Conservation (phyloP, 441 rosid species). For the Lepidium campestre region DNA sequence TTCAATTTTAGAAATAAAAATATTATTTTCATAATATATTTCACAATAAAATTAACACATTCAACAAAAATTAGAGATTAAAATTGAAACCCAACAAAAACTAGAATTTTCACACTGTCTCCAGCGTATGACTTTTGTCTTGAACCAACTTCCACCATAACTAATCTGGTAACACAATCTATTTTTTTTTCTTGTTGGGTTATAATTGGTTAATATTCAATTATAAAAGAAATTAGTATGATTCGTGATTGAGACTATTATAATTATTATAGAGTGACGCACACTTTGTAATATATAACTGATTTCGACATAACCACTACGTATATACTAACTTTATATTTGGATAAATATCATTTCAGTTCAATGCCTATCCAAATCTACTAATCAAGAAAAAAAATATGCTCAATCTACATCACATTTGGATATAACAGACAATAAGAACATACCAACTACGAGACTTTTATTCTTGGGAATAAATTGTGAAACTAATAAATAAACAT, state of each 20-base stretch:
- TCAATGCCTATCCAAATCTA: slow-evolving; percentile 15
- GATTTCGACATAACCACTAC: slow-evolving; percentile 24
- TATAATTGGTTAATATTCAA: slow-evolving; percentile 12
- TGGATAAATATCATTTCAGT: neutral
- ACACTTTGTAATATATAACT: slow-evolving; percentile 8
- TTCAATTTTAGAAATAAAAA: no score
- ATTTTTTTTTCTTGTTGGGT: neutral
- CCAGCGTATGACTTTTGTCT: slow-evolving; percentile 19
- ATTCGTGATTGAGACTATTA: slow-evolving; percentile 19
- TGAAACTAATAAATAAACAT: neutral
- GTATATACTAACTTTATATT: neutral
- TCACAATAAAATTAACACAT: no score
- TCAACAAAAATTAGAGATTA: no score
- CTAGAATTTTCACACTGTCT: neutral
- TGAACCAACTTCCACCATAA: slow-evolving; percentile 26
- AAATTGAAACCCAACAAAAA: no score
- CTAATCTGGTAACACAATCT: slow-evolving; percentile 6
- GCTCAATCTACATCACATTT: neutral
- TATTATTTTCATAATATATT: no score
- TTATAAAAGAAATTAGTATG: neutral
- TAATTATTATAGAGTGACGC: slow-evolving; percentile 15
- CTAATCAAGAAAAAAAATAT: neutral
- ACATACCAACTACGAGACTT: slow-evolving; percentile 6
- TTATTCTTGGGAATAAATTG: no score
- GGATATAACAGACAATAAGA: slow-evolving; percentile 11